Base-by-base conservation (phyloP, 345 rosid species). In the Citrus glauca region DNA sequence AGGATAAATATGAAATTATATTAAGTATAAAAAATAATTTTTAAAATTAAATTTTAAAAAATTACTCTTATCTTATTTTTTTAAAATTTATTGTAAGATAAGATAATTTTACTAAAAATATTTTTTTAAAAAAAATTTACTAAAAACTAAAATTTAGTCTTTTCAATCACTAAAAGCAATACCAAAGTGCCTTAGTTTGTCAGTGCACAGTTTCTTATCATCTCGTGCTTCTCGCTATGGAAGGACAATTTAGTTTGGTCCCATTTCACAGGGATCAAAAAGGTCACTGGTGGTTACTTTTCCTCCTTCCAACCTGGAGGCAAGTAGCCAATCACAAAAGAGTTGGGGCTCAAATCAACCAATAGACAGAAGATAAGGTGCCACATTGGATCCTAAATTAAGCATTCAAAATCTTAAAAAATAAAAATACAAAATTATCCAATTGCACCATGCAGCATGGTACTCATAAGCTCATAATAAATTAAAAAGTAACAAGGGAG, bases 341-440 rank as follows among this genome's bases (percentile, higher is more conserved):
- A 53, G 57, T 27, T 35, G 45, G 16, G 5, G 17, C 27, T 24
- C 1, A 16, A 42, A 73, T 20, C 57, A 33, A 76, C 87, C 85
- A 83, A 85, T 83, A 57, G 78, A 25, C 19, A 59, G 42, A 71
- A 76, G 87, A 85, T 83, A 83, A 83, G 86, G 71, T 81, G 79
- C 82, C 85, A 79, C 80, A 72, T 77, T 20, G 74, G 70, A 38
- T 67, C 7, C 45, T 28, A 11, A 16, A 45, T 45, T 45, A 42
- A 10, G 57, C 40, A 30, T 5, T 27, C 17, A 62, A 62, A 62
- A 62, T 62, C 2, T 5, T 13, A 28, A 63, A 14, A 2, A 10
- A 61, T 25, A 5, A 27, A 24, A 14, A 16, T 4, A 1, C 4
- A 64, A 17, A 32, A 33, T 30, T 30, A 32, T 6, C n/a, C 56